Evolutionary conservation across 352 stramenopile species (phyloP).

Genomic region (Phytophthora europaea): DNA sequence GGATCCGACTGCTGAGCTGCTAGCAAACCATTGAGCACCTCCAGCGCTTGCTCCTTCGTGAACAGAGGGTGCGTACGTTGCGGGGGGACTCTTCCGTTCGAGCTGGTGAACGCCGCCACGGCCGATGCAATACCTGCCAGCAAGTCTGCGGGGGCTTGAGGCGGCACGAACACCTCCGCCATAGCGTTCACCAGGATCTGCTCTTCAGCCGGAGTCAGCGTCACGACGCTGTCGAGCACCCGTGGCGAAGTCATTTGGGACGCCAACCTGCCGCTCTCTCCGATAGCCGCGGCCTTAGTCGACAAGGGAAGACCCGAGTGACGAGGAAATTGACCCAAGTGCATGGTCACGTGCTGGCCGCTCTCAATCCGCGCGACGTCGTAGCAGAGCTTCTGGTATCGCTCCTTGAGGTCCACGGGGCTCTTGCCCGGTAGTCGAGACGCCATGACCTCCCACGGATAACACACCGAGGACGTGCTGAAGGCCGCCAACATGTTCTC

Average conservation of each 20-base stretch:
- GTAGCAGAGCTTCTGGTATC: slow-evolving; percentile 83
- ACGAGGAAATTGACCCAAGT: slow-evolving; percentile 46
- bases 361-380: slow-evolving; percentile 79
- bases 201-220: slow-evolving; percentile 63
- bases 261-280: slow-evolving; percentile 16
- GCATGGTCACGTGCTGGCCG: slow-evolving; percentile 72
- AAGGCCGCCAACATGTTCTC: slow-evolving; percentile 70
- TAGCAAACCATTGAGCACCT: slow-evolving; percentile 44
- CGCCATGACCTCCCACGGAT: slow-evolving; percentile 73
- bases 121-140: slow-evolving; percentile 65
- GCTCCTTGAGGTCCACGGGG: slow-evolving; percentile 60
- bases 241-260: slow-evolving; percentile 29
- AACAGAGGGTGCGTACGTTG: slow-evolving; percentile 51
- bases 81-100: slow-evolving; percentile 49
- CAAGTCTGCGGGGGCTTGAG: slow-evolving; percentile 50
- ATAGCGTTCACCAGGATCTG: slow-evolving; percentile 59
- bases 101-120: slow-evolving; percentile 65
- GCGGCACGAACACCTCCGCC: slow-evolving; percentile 61
- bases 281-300: slow-evolving; percentile 25
- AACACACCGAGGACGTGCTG: slow-evolving; percentile 47
- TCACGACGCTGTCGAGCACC: slow-evolving; percentile 63
- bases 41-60: slow-evolving; percentile 48
- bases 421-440: slow-evolving; percentile 62
- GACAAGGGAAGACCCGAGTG: slow-evolving; percentile 18
- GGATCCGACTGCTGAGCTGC: slow-evolving; percentile 33